A percentile compares a stretch with the other conserved stretches of the same genome.
Conservation (phyloP, 805 yeast genomes). For the Sungouiella thailandica region DNA sequence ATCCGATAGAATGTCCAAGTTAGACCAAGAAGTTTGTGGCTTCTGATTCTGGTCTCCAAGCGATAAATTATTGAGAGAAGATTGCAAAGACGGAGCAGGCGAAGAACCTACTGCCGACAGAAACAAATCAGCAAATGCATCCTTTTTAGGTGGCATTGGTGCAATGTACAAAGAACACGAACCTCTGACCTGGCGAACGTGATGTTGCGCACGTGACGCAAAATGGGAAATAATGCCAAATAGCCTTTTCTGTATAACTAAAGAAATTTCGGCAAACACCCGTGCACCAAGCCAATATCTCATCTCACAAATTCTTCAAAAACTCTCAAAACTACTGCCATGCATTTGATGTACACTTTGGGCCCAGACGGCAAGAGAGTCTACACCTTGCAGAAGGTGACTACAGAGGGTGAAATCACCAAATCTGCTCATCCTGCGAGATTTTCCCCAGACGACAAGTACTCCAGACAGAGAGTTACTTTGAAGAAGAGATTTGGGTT, state of each 20-base stretch:
- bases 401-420: conserved; percentile 89
- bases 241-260: neutral
- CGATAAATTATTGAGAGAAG: conserved; percentile 12
- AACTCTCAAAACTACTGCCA: conserved; percentile 26
- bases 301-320: conserved; percentile 11
- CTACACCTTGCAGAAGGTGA: conserved; percentile 81
- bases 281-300: conserved; percentile 8
- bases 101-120: conserved; percentile 22
- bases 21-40: conserved; percentile 3
- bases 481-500: conserved; percentile 89
- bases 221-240: too few relatives aligned
- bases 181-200: too few relatives aligned
- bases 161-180: too few relatives aligned
- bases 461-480: conserved; percentile 98
- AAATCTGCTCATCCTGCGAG: conserved; percentile 99
- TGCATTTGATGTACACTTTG: conserved; percentile 99
- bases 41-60: conserved; percentile 6
- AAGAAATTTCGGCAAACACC: conserved; percentile 3
- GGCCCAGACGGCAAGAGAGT: conserved; percentile 93
- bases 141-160: conserved; percentile 39
- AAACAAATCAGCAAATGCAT: conserved; percentile 42
- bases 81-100: conserved; percentile 9
- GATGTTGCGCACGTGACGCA: too few relatives aligned
- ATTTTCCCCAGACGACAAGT: conserved; percentile 99
- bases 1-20: conserved; percentile 10